Conservation (phyloP, 73 alveolate species). For the Paraurostyla sp. region DNA sequence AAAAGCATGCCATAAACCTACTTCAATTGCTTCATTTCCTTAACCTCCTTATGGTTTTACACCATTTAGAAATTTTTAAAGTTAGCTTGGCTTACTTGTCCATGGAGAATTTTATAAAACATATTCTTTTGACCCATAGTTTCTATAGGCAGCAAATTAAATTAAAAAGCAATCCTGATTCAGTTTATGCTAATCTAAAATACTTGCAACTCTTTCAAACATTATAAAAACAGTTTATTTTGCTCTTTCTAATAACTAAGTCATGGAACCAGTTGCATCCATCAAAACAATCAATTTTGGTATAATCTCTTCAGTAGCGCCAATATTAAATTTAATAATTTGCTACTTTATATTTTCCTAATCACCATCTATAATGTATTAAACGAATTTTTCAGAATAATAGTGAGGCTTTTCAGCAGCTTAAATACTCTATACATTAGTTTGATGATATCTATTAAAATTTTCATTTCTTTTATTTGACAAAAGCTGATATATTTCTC, state of each 20-base stretch:
- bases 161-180: neutral
- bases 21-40: neutral
- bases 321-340: neutral
- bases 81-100: neutral
- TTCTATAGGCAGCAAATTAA: neutral
- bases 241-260: neutral
- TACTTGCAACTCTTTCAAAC: neutral
- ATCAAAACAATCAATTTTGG: neutral
- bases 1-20: neutral
- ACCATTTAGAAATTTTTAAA: neutral
- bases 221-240: neutral
- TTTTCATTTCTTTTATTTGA: neutral
- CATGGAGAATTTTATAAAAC: neutral
- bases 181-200: neutral
- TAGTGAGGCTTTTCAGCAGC: neutral
- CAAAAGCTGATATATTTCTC: neutral
- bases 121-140: neutral
- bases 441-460: neutral
- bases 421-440: neutral
- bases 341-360: neutral
- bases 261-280: slow-evolving; percentile 6
- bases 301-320: neutral
- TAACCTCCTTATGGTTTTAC: neutral
- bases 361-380: neutral
- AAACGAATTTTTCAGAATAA: neutral